Conservation (phyloP, 768 basidiomycete genomes). For the Mycena albidolilacea region DNA sequence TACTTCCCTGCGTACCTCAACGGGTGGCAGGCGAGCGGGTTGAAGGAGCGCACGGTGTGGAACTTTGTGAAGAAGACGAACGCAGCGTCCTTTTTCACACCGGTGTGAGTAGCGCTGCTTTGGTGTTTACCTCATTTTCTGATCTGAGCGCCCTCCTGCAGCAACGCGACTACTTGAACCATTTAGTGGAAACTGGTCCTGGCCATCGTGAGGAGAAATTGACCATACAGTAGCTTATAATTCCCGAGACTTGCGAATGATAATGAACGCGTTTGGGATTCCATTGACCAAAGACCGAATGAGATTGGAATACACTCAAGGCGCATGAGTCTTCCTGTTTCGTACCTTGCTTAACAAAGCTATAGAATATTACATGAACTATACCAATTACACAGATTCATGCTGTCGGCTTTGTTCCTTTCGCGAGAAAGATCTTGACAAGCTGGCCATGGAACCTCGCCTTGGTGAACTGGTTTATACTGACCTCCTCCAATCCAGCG, state of each 20-base stretch:
- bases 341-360: no score
- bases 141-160: background rate
- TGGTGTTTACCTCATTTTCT: background rate
- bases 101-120: slow-evolving; percentile 6
- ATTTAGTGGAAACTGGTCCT: no score
- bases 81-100: slow-evolving; percentile 24
- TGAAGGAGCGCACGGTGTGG: slow-evolving; percentile 34
- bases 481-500: slow-evolving; percentile 65
- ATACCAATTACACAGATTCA: background rate
- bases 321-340: background rate
- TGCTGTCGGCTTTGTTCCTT: slow-evolving; percentile 56
- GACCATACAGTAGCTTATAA: no score
- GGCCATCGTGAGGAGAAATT: no score
- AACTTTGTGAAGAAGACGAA: slow-evolving; percentile 22
- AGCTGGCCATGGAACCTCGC: slow-evolving; percentile 51
- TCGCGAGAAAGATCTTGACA: slow-evolving; percentile 70
- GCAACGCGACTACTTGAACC: background rate
- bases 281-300: no score
- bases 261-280: no score
- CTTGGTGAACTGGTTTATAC: slow-evolving; percentile 52
- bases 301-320: no score
- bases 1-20: slow-evolving; percentile 28
- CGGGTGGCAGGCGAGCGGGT: slow-evolving; percentile 22
- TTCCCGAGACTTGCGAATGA: no score
- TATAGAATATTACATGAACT: background rate